A percentile compares a stretch with the other conserved stretches of the same genome.
These are phyloP conservation scores for Microsporum ferrugineum DNA, from an alignment of 2,329 filamentous ascomycete genomes.

Conservation along the genomic window DNA sequence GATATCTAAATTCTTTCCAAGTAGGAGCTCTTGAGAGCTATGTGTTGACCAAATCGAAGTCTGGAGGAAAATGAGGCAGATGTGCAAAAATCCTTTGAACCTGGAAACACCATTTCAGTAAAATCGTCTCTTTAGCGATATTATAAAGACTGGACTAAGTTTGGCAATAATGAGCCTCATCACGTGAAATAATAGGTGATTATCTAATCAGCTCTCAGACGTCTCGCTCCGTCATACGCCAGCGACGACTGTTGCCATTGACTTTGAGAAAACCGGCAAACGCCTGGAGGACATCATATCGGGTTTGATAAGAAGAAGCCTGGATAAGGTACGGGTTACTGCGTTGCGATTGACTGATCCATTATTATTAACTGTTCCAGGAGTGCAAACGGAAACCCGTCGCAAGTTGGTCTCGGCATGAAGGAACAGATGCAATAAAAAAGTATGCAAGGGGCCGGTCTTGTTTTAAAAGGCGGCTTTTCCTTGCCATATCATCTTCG, in stretches of 20 bases:
- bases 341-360: no score
- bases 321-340: no score
- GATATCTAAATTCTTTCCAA: conserved; percentile 8
- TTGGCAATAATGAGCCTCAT: no score
- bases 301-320: no score
- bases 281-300: no score
- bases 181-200: no score
- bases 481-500: background rate
- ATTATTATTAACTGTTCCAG: no score
- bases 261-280: no score
- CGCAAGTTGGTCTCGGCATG: background rate
- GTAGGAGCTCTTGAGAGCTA: background rate
- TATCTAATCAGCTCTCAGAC: no score
- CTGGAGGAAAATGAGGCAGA: background rate
- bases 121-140: background rate
- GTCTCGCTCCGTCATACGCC: no score
- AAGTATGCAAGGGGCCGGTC: background rate
- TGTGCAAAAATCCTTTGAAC: background rate
- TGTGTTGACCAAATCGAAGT: background rate
- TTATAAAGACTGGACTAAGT: background rate
- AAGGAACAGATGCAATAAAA: background rate
- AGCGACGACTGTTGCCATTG: no score
- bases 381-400: no score
- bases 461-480: background rate
- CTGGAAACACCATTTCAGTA: conserved; percentile 7